Evolutionary conservation across 176 grass and related monocot genomes (phyloP), one percentile per base, ranked within the genome.

Genomic region (Tillandsia fasciculata): DNA sequence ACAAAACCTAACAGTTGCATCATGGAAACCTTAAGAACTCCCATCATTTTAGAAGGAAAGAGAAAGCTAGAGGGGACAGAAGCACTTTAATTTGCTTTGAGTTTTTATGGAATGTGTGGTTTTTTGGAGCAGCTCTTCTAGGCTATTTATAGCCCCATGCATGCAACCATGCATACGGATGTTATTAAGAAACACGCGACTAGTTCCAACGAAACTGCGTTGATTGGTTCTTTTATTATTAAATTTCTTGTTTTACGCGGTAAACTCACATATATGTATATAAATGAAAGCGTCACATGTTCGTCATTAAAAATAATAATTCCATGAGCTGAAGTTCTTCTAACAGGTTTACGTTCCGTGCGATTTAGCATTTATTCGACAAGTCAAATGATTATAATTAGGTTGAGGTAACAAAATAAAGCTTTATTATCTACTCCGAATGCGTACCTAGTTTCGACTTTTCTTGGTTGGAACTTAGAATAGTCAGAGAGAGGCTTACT

Each of bases 51-150:
- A 8, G 59, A 51, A 64, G 9, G 18, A 51, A 72, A 33, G 24
- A 69, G 12, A n/a, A 54, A 79, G 24, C 24, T 24, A 24, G 68
- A 53, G 48, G 67, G 49, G 65, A 68, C n/a, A n/a, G 66, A 54
- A 59, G 22, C 50, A 12, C 51, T 53, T 52, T 51, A 22, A 50
- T 65, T 74, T 24, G 48, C 13, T 22, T 48, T 56, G 4, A 56
- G 15, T 13, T n/a, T 56, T 12, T 56, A n/a, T 3, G 3, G 0
- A 59, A 59, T 59, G 20, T 59, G 14, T 10, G 54, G 20, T 5
- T 14, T 15, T 18, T 59, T n/a, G 11, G 12, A 17, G 14, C 20
- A 59, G 54, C n/a, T 59, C 14, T 59, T 22, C 9, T 59, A 59
- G 54, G 9, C 54, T 17, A 59, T 59, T 59, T 20, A 18, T 42